Evolutionary conservation across 176 grass and related monocot species (phyloP).

Genomic region (Areca catechu): DNA sequence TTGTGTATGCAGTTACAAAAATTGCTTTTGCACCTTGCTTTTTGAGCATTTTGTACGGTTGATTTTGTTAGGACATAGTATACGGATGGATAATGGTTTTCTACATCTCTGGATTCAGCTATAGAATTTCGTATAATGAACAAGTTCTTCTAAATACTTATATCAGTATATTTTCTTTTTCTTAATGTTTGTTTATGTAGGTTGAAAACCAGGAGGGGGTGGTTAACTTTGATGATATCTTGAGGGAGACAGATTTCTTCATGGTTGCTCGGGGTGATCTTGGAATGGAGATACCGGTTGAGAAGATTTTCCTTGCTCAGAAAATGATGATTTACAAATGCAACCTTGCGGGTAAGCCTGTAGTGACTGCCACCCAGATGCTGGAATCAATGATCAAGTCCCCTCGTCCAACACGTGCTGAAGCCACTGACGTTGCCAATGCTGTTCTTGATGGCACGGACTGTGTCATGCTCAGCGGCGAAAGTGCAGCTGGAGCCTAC

Average conservation of each 20-base stretch:
- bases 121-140: no score
- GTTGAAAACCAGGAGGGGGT: slow-evolving; percentile 96
- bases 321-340: slow-evolving; percentile 99
- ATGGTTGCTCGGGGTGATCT: slow-evolving; percentile 95
- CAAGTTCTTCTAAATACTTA: not conserved
- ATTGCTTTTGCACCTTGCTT: no score
- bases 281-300: slow-evolving; percentile 93
- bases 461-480: slow-evolving; percentile 93
- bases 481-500: slow-evolving; percentile 83
- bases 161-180: slow-evolving; percentile 2
- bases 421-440: slow-evolving; percentile 92
- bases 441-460: slow-evolving; percentile 87
- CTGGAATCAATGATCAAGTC: slow-evolving; percentile 96
- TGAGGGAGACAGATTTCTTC: slow-evolving; percentile 85
- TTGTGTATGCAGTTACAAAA: no score
- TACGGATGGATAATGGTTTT: no score
- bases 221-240: slow-evolving; percentile 82
- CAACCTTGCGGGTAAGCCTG: slow-evolving; percentile 78
- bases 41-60: no score
- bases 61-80: no score
- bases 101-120: no score
- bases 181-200: slow-evolving; percentile 26
- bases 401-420: slow-evolving; percentile 75
- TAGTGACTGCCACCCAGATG: slow-evolving; percentile 92
- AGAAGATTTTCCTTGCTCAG: slow-evolving; percentile 92